Percentiles rank a stretch among this genome's conserved stretches.
Evolutionary conservation across 148 eudicot species (phyloP).

Genomic region (Mesembryanthemum crystallinum): DNA sequence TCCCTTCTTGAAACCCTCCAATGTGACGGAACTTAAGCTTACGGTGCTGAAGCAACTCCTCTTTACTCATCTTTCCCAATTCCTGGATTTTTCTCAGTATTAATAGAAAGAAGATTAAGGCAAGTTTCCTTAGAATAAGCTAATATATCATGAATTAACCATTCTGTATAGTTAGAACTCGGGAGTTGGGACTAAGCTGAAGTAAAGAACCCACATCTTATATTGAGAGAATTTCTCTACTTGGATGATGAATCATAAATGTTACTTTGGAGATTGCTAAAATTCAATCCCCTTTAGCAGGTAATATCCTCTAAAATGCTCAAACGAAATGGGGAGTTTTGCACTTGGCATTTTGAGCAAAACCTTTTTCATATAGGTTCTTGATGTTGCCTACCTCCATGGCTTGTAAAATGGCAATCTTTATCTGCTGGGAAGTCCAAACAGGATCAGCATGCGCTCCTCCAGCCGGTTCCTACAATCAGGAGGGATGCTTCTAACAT

Average conservation of each 20-base stretch:
- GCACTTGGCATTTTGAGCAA: no score
- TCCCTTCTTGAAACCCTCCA: slow-evolving; percentile 19
- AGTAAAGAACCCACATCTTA: no score
- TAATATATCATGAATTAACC: background rate
- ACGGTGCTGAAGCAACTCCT: slow-evolving; percentile 16
- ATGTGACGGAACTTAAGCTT: slow-evolving; percentile 22
- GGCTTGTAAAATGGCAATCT: slow-evolving; percentile 18
- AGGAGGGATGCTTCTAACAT: background rate
- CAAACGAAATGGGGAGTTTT: no score
- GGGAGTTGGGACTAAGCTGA: no score
- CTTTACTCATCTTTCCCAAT: slow-evolving; percentile 17
- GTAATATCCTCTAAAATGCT: no score
- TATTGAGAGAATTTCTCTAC: no score
- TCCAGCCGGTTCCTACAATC: slow-evolving; percentile 8
- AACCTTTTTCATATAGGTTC: no score
- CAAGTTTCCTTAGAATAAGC: background rate
- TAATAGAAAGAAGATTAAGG: background rate
- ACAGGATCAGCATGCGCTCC: slow-evolving; percentile 20
- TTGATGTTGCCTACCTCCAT: slow-evolving; percentile 7
- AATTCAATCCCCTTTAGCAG: no score
- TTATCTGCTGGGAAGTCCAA: slow-evolving; percentile 18
- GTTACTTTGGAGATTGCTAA: no score
- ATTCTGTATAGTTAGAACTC: no score
- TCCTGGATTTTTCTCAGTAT: slow-evolving; percentile 7
- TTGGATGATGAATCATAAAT: no score